Conservation (phyloP, 192 early-diverging fungal genomes). For the Radiomyces spectabilis region DNA sequence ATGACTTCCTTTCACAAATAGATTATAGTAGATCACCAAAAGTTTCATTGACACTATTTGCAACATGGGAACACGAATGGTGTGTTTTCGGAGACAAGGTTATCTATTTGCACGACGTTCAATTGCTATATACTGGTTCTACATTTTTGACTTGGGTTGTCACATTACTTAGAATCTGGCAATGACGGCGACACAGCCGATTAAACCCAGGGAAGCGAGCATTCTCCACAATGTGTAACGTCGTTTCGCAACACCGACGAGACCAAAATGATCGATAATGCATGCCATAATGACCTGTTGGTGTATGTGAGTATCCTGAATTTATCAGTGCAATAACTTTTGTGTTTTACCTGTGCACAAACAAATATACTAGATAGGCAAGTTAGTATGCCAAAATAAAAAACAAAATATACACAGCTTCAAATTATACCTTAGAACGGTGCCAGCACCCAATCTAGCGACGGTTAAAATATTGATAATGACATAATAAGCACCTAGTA, state of each 20-base stretch:
- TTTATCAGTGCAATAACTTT: neutral
- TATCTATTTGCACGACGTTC: no score
- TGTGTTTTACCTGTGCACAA: constrained; percentile 32
- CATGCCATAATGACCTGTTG: constrained; percentile 32
- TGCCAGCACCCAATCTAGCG: constrained; percentile 43
- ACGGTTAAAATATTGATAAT: constrained; percentile 43
- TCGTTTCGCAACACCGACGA: constrained; percentile 34
- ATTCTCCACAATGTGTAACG: constrained; percentile 37
- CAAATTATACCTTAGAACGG: constrained; percentile 24
- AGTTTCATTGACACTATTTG: no score
- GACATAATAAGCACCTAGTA: constrained; percentile 42
- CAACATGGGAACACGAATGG: no score
- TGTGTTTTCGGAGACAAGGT: no score
- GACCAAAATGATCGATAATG: constrained; percentile 43
- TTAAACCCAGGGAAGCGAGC: constrained; percentile 33
- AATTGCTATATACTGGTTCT: no score
- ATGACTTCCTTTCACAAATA: no score
- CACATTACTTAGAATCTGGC: constrained; percentile 29
- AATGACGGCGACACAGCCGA: constrained; percentile 38
- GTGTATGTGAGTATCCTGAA: neutral
- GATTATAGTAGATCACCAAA: no score
- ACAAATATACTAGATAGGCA: constrained; percentile 42
- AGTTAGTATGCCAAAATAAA: no score
- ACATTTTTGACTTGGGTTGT: no score
- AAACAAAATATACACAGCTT: neutral